Base-by-base conservation (phyloP, 2,329 filamentous ascomycete genomes). In the Ilyonectria destructans region DNA sequence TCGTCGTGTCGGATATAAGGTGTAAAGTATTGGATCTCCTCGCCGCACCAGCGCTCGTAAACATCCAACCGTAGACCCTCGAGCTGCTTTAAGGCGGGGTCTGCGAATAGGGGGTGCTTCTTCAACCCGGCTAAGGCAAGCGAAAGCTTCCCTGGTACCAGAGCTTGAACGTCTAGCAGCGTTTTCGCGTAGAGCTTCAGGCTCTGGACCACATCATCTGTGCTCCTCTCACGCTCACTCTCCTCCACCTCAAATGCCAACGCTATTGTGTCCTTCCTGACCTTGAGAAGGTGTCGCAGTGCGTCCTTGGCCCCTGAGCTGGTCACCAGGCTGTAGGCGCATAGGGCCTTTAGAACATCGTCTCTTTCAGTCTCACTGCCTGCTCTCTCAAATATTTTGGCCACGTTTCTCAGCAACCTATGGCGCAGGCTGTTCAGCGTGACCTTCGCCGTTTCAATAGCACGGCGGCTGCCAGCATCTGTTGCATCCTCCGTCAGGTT, bases 1-100 rank as follows among this genome's bases (percentile, higher is more conserved):
- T 96, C 93, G 71, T 95, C 93, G 74, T 97, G 91, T 33, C 93
- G 90, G 40, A 97, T 93, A 83, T 94, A 97, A 0, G 95, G 95
- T 1, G 91, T 96, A 77, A 97, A 98, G 71, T 92, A 92, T 54
- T 89, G 89, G 48, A 97, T 93, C 68, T 97, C 94, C 8, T 95
- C 90, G 19, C 92, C 88, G 69, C 96, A 93, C 93, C 95, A 97
- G 21, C 87, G 87, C 70, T 91, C 90, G 75, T 94, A 90, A 10
- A 96, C 82, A 76, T 97, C 94, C 29, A 98, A 83, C 40, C 93
- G 89, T 13, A 97, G 82, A 17, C 91, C 92, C 71, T 93, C 89
- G 1, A 96, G 80, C 1, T 83, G 81, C 61, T 87, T 86, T 19
- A 98, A 83, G 1, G 90, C 86, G 1, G 86, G 81, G 77, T 97